Conservation (phyloP, 768 basidiomycete genomes). For the Phaffia australis region DNA sequence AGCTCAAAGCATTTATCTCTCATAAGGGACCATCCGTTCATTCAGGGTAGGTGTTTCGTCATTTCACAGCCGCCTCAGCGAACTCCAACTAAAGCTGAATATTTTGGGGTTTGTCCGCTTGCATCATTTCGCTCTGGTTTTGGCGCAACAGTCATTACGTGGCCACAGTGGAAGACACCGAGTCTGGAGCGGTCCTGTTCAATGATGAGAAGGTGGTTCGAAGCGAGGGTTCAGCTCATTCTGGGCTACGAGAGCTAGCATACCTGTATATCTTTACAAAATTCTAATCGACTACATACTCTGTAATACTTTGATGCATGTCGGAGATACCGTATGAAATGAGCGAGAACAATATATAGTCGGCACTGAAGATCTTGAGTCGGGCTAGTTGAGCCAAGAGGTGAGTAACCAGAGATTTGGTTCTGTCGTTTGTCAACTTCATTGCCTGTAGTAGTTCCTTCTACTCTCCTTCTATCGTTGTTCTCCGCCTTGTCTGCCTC, state of each 20-base stretch:
- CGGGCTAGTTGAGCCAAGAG: too few species aligned
- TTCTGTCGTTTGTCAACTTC: too few species aligned
- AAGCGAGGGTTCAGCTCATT: constrained; percentile 71
- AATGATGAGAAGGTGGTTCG: constrained; percentile 94
- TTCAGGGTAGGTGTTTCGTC: constrained; percentile 44
- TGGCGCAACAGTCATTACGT: constrained; percentile 61
- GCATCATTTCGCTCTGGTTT: neutral
- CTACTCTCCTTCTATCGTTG: too few species aligned
- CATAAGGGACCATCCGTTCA: constrained; percentile 95
- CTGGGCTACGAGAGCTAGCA: constrained; percentile 67
- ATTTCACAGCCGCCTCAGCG: neutral
- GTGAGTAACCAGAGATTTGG: too few species aligned
- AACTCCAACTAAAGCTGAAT: too few species aligned
- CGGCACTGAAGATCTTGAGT: too few species aligned
- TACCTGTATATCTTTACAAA: constrained; percentile 90
- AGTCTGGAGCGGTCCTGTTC: constrained; percentile 72
- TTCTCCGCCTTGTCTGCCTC: too few species aligned
- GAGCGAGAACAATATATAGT: too few species aligned
- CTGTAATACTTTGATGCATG: too few species aligned
- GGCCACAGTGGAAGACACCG: constrained; percentile 41
- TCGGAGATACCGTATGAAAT: too few species aligned
- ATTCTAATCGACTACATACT: neutral
- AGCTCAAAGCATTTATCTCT: constrained; percentile 85
- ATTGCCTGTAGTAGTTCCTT: too few species aligned
- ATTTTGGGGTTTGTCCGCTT: neutral